phyloP scores from a whole-genome alignment of 192 early-diverging fungal genomes.

The Coemansia guatemalensis region DNA sequence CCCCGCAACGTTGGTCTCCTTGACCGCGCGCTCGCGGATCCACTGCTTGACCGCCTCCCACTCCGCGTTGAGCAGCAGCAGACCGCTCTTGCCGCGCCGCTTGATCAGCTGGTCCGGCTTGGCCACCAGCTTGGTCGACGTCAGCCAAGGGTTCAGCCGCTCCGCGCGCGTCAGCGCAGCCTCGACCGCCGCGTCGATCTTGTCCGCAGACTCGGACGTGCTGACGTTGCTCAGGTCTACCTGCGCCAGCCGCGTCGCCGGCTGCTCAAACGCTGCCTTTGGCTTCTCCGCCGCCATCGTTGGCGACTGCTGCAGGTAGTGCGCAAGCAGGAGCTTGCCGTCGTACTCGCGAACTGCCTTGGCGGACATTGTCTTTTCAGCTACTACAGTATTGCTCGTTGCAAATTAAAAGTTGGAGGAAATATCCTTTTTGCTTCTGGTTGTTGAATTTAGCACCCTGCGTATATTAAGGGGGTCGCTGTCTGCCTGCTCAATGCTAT shows the following conservation, averaged over 20 bases:
- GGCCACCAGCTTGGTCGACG: conserved; percentile 79
- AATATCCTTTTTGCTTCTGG: neutral
- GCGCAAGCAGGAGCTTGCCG: conserved; percentile 92
- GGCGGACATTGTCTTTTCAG: conserved; percentile 63
- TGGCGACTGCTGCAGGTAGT: conserved; percentile 80
- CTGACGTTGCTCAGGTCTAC: conserved; percentile 64
- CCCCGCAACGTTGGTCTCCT: conserved; percentile 76
- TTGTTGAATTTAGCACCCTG: neutral
- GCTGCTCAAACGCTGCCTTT: conserved; percentile 65
- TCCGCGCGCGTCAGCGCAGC: conserved; percentile 67
- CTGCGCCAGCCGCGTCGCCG: conserved; percentile 75
- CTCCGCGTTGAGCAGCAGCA: conserved; percentile 88
- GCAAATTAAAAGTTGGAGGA: conserved; percentile 2
- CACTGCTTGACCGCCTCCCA: conserved; percentile 87
- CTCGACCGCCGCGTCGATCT: conserved; percentile 66
- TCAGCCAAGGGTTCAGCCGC: conserved; percentile 81
- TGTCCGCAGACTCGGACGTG: conserved; percentile 47
- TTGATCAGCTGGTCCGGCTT: conserved; percentile 99
- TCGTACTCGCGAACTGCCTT: conserved; percentile 97
- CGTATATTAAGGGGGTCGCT: neutral
- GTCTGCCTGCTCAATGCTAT: neutral
- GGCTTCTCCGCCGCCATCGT: conserved; percentile 55
- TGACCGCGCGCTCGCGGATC: conserved; percentile 89
- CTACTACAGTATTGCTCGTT: conserved; percentile 1
- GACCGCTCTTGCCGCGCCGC: conserved; percentile 94